phyloP scores from a whole-genome alignment of 805 yeast genomes.

The Metschnikowia amazonensis region DNA sequence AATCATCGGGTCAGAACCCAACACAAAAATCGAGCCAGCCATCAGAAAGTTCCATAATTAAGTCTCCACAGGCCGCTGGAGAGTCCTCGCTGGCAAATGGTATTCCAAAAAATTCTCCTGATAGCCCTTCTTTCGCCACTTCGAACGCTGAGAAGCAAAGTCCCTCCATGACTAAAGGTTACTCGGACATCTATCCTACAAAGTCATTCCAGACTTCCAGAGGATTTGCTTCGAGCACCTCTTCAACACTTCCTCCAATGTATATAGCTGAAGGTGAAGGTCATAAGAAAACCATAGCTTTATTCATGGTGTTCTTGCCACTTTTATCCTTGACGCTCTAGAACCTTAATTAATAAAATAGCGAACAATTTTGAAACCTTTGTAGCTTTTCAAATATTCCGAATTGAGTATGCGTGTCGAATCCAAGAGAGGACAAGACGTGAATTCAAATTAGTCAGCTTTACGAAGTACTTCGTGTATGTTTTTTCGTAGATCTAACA shows the following conservation, averaged over 20 bases:
- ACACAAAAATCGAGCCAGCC: background rate
- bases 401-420: too few relatives aligned
- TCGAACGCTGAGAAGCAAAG: background rate
- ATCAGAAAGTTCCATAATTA: background rate
- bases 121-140: background rate
- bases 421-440: too few relatives aligned
- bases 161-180: background rate
- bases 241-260: background rate
- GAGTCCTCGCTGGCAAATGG: background rate
- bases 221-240: background rate
- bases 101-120: too few relatives aligned
- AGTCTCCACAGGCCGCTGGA: background rate
- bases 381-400: too few relatives aligned
- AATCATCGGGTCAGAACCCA: background rate
- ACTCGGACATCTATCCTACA: background rate
- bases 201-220: background rate
- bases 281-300: background rate
- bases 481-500: too few relatives aligned
- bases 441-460: too few relatives aligned
- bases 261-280: background rate
- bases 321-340: background rate
- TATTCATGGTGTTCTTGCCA: background rate
- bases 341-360: background rate
- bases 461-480: too few relatives aligned
- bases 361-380: background rate